Evolutionary conservation across 805 yeast species (phyloP).

Genomic region (Kregervanrija delftensis): DNA sequence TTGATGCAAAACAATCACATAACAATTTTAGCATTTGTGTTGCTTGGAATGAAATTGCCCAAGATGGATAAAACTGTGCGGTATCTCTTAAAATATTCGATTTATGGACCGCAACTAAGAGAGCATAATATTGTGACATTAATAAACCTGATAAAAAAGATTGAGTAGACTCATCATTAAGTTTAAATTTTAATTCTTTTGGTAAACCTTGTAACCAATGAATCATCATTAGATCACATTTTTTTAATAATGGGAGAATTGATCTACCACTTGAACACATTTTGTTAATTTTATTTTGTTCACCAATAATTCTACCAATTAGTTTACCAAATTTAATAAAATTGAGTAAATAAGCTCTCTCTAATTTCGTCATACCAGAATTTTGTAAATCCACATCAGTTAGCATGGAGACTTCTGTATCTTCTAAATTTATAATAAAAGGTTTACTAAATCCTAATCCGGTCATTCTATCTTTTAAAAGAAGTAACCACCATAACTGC

Average conservation of each 20-base stretch:
- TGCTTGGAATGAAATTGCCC: conserved; percentile 80
- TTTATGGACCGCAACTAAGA: conserved; percentile 65
- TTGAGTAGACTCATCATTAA: conserved; percentile 47
- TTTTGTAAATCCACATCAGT: conserved; percentile 58
- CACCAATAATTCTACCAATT: conserved; percentile 59
- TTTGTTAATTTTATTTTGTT: conserved; percentile 66
- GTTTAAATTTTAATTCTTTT: conserved; percentile 51
- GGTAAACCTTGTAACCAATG: conserved; percentile 70
- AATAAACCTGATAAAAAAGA: conserved; percentile 51
- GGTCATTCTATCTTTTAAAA: conserved; percentile 61
- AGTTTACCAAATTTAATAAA: conserved; percentile 62
- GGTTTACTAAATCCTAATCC: conserved; percentile 76
- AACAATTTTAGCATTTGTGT: conserved; percentile 68
- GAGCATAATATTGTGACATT: conserved; percentile 64
- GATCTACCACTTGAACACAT: conserved; percentile 41
- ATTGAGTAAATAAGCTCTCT: conserved; percentile 54
- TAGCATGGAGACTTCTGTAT: conserved; percentile 72
- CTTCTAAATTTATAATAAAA: conserved; percentile 56
- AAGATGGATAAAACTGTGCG: conserved; percentile 40
- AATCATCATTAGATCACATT: conserved; percentile 71
- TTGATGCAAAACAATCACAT: conserved; percentile 47
- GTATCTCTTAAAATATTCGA: conserved; percentile 48
- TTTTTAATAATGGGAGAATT: conserved; percentile 36
- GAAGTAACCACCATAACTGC: conserved; percentile 63
- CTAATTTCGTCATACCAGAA: conserved; percentile 40